Evolutionary conservation across 306 rosid genomes (phyloP).

Genomic region (Albizia julibrissin): DNA sequence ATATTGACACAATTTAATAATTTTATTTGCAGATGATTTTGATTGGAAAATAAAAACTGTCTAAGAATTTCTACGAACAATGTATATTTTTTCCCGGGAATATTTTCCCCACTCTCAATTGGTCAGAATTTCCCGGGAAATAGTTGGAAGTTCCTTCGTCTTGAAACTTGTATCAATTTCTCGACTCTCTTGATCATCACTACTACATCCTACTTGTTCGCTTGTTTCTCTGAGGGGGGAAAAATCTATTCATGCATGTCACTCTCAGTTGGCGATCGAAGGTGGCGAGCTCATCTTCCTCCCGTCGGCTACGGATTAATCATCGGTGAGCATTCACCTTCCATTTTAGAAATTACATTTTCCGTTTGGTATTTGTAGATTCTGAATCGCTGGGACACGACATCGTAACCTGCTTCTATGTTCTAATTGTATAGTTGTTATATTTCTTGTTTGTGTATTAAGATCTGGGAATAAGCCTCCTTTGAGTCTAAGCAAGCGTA

Average conservation of each 20-base stretch:
- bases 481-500: constrained; percentile 54
- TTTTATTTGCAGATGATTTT: background rate
- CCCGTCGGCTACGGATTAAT: background rate
- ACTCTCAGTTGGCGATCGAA: background rate
- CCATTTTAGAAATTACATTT: constrained; percentile 7
- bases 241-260: background rate
- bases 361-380: constrained; percentile 23
- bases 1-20: background rate
- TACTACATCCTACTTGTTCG: background rate
- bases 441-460: background rate
- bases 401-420: constrained; percentile 22
- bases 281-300: background rate
- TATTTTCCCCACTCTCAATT: background rate
- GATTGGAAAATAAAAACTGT: too few species aligned
- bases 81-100: background rate
- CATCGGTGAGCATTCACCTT: background rate
- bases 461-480: constrained; percentile 37
- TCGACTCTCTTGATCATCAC: background rate
- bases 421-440: background rate
- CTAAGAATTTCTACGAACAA: too few species aligned
- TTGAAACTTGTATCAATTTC: background rate
- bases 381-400: constrained; percentile 24
- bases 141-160: background rate
- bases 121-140: background rate
- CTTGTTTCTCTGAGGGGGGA: too few species aligned